These are phyloP conservation scores for Pseudogymnoascus sp. DNA, from an alignment of 2,329 filamentous ascomycete genomes.

Conservation along the genomic window DNA sequence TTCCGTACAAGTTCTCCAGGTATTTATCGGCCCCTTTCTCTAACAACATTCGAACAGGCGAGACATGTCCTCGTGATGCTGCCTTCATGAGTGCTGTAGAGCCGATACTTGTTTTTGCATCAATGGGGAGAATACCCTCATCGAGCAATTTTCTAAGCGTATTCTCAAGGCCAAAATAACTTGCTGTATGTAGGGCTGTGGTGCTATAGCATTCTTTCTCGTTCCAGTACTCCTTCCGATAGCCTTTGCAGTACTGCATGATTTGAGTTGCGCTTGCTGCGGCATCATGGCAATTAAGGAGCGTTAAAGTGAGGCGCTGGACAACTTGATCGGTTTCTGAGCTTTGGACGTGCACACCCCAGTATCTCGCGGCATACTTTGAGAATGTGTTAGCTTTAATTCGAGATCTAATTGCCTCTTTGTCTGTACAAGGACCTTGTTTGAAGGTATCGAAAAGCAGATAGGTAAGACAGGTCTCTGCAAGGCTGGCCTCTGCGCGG, in stretches of 20 bases:
- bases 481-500: not conserved
- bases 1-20: not conserved
- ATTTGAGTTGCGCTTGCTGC: not conserved
- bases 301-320: not conserved
- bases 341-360: not conserved
- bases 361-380: not conserved
- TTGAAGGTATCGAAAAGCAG: not conserved
- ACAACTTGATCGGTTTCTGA: not conserved
- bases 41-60: not conserved
- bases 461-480: not conserved
- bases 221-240: not conserved
- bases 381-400: not conserved
- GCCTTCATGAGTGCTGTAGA: not conserved
- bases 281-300: not conserved
- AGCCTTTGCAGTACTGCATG: not conserved
- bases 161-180: not conserved
- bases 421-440: not conserved
- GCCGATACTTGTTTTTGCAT: not conserved
- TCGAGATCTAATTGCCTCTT: not conserved
- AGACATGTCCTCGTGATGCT: not conserved
- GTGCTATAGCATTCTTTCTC: not conserved
- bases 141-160: not conserved
- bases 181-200: not conserved
- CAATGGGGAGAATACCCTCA: not conserved
- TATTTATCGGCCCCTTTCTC: not conserved